A percentile compares a stretch with the other conserved stretches of the same genome.
These are phyloP conservation scores for Adansonia madagascariensis DNA, from an alignment of 441 rosid genomes.

Conservation along the genomic window DNA sequence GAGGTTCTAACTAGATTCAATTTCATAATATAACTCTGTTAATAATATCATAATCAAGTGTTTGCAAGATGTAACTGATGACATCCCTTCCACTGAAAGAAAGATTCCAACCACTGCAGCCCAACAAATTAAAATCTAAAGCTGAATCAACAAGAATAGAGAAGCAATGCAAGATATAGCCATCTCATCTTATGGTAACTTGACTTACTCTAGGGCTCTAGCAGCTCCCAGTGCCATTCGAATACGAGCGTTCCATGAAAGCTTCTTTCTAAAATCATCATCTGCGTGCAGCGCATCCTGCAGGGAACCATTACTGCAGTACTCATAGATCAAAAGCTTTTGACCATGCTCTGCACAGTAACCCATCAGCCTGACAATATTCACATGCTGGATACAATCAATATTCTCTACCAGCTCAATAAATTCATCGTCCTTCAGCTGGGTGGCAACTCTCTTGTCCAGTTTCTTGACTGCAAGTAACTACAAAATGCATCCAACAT, in stretches of 20 bases:
- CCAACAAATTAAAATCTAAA: slow-evolving; percentile 1
- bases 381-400: slow-evolving; percentile 78
- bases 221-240: slow-evolving; percentile 94
- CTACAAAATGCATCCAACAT: slow-evolving; percentile 46
- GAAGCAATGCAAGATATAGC: slow-evolving; percentile 8
- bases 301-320: slow-evolving; percentile 79
- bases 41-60: background rate
- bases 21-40: slow-evolving; percentile 1
- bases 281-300: slow-evolving; percentile 87
- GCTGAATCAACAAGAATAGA: background rate
- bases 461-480: slow-evolving; percentile 91
- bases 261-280: slow-evolving; percentile 62
- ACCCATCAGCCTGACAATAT: slow-evolving; percentile 86
- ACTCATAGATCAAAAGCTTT: slow-evolving; percentile 85
- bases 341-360: slow-evolving; percentile 95
- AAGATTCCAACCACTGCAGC: background rate
- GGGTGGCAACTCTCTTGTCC: slow-evolving; percentile 65
- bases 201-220: slow-evolving; percentile 87
- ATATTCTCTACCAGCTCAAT: slow-evolving; percentile 73
- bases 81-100: slow-evolving; percentile 1
- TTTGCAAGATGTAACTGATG: too few species aligned
- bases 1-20: background rate
- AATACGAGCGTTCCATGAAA: slow-evolving; percentile 83
- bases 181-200: too few species aligned
- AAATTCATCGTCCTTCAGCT: slow-evolving; percentile 76